phyloP scores from a whole-genome alignment of 2,329 filamentous ascomycete genomes.

The Amylocarpus encephaloides region DNA sequence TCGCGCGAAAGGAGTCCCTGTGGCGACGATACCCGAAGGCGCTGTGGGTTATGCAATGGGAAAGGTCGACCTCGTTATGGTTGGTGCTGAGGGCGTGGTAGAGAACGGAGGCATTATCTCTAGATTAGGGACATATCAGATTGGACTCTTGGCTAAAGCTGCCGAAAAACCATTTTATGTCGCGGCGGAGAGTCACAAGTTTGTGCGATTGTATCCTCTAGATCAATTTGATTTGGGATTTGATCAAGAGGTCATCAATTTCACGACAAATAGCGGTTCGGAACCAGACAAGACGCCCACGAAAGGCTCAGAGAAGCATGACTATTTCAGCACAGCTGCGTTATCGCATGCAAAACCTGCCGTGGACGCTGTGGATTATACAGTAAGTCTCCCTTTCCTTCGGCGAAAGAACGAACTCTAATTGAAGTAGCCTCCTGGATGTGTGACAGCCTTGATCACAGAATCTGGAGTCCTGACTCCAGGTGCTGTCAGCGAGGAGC shows the following conservation, averaged over 20 bases:
- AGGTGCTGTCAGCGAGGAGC: slow-evolving; percentile 62
- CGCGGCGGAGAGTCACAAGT: slow-evolving; percentile 93
- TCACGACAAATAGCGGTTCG: slow-evolving; percentile 51
- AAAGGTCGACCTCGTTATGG: slow-evolving; percentile 62
- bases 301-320: slow-evolving; percentile 17
- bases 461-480: slow-evolving; percentile 68
- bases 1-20: slow-evolving; percentile 68
- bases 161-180: slow-evolving; percentile 72
- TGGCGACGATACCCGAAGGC: slow-evolving; percentile 71
- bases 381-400: slow-evolving; percentile 39
- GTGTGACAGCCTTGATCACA: slow-evolving; percentile 69
- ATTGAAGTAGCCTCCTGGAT: slow-evolving; percentile 49
- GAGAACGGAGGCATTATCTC: slow-evolving; percentile 93
- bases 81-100: slow-evolving; percentile 78
- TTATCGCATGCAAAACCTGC: slow-evolving; percentile 29
- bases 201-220: slow-evolving; percentile 79
- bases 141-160: slow-evolving; percentile 71
- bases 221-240: slow-evolving; percentile 77
- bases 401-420: slow-evolving; percentile 16
- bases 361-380: slow-evolving; percentile 60
- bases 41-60: slow-evolving; percentile 74
- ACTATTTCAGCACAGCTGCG: slow-evolving; percentile 23
- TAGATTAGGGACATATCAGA: slow-evolving; percentile 77
- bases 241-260: slow-evolving; percentile 70
- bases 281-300: slow-evolving; percentile 33